Base-by-base conservation (phyloP, 768 basidiomycete species). In the Leccinum truebloodii region DNA sequence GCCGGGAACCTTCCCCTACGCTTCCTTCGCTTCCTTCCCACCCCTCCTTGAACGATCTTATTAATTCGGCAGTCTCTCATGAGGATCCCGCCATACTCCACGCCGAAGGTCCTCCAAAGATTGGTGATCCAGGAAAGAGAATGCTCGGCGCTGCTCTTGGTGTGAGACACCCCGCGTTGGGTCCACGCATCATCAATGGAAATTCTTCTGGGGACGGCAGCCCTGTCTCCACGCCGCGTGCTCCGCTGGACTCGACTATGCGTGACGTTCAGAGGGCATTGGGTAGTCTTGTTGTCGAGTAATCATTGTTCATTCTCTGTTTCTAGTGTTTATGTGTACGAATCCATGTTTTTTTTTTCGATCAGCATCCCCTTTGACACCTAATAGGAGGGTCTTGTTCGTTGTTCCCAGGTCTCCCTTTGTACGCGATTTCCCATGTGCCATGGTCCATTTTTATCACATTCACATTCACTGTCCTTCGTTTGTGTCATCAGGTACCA, bases 71-170 rank as follows among this genome's bases (percentile, higher is more conserved):
- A 7, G 86, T 82, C 49, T 73, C 83, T 26, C 71, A 76, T 57
- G 74, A 82, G 18, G 89, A 92, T 72, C 88, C 89, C 20, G 88
- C 89, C 1, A 88, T 90, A 60, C 71, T 90, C 54, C 73, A 76
- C 20, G 73, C 76, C 3, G 71, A 73, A 48, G 69, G 73, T n/a
- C 87, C 86, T n/a, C 91, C 91, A 22, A 83, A 88, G 69, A 92
- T 94, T 66, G 92, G 92, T 37, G 90, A 94, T 73, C 90, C 92
- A 34, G 92, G 90, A 44, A 92, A 91, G 78, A 81, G 92, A 69
- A 94, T 94, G 92, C 80, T 94, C 24, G 93, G 91, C 46, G 88
- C 88, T 57, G 92, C 92, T 34, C 78, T 94, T 59, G 93, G 92
- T 50, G 82, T 94, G 61, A 83, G 92, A 75, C 91, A 92, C 75